phyloP scores from a whole-genome alignment of 208 protist genomes.

The Trypanosoma rangeli region DNA sequence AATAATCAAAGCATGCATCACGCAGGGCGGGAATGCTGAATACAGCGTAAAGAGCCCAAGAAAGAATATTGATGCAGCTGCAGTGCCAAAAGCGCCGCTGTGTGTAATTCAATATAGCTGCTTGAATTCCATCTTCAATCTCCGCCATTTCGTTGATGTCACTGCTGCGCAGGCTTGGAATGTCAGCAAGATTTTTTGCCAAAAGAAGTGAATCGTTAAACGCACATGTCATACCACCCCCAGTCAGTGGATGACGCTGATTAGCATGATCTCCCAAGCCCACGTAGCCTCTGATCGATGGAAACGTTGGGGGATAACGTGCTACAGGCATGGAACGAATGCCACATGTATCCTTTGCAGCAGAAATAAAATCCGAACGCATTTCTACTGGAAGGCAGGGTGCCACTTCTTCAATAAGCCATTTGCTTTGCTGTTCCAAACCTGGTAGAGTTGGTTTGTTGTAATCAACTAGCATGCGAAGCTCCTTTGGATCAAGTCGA shows the following conservation, averaged over 20 bases:
- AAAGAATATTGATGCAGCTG: constrained; percentile 92
- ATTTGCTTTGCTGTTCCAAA: constrained; percentile 77
- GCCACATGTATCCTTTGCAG: constrained; percentile 42
- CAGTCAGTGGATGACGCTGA: constrained; percentile 94
- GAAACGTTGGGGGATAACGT: constrained; percentile 69
- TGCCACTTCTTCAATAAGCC: constrained; percentile 79
- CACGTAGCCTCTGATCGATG: constrained; percentile 82
- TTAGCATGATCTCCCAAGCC: constrained; percentile 94
- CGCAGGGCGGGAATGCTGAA: constrained; percentile 72
- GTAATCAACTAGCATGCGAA: constrained; percentile 87
- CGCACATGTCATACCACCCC: constrained; percentile 91
- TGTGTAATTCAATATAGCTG: constrained; percentile 55
- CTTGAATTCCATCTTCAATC: constrained; percentile 64
- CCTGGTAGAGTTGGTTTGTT: constrained; percentile 72
- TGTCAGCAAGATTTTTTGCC: constrained; percentile 54
- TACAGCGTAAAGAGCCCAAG: constrained; percentile 89
- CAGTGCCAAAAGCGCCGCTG: constrained; percentile 64
- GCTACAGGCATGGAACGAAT: constrained; percentile 87
- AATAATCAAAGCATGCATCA: constrained; percentile 92
- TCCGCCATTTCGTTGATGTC: constrained; percentile 45
- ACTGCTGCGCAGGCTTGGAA: constrained; percentile 40
- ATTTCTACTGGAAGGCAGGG: constrained; percentile 80
- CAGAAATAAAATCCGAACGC: constrained; percentile 70
- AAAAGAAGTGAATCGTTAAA: constrained; percentile 86
- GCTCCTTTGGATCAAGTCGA: constrained; percentile 75